Base-by-base conservation (phyloP, 768 basidiomycete genomes). In the Paxillus rubicundulus region DNA sequence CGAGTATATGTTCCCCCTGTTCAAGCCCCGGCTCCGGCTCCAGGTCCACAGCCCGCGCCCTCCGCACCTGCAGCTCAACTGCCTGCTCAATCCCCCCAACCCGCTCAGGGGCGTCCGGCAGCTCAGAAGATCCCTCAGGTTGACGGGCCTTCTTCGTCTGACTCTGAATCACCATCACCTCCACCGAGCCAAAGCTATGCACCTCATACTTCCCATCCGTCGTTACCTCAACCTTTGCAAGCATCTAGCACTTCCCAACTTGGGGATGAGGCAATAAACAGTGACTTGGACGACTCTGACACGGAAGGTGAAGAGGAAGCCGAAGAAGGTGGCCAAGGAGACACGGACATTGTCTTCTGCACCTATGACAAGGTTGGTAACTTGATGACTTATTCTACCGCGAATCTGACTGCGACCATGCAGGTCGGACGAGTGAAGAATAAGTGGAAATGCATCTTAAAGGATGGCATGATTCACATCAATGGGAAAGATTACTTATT, bases 381-480 rank as follows among this genome's bases (percentile, higher is more conserved):
- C 18, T 30, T 50, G 21, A 21, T 47, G 10, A 27, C 50, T n/a
- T 56, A 32, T 40, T 47, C 30, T 45, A 10, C 39, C 2, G 2
- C 21, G 17, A 34, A 30, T 45, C 51, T 58, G 16, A 54, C 45
- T 16, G 24, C 36, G 12, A 36, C 20, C 5, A 39, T 38, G 17
- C 59, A 98, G 95, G 96, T 98, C 33, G 93, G 95, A 40, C 82
- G 97, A n/a, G 96, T 98, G 21, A 99, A 98, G 75, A 98, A 97
- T 75, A 99, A 98, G 75, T 99, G 97, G 97, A 99, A 98, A 77
- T 95, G 94, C 54, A 85, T 92, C 20, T 79, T 99, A 47, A 97
- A 97, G 72, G 97, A 98, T 59, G 97, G 97, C 3, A 92, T 98
- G 86, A 90, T 98, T 57, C 91, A 93, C 61, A 83, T 97, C 60